Evolutionary conservation across 2,329 filamentous ascomycete species (phyloP), one percentile per base, ranked within the genome.

Genomic region (Penicillium glabrum): DNA sequence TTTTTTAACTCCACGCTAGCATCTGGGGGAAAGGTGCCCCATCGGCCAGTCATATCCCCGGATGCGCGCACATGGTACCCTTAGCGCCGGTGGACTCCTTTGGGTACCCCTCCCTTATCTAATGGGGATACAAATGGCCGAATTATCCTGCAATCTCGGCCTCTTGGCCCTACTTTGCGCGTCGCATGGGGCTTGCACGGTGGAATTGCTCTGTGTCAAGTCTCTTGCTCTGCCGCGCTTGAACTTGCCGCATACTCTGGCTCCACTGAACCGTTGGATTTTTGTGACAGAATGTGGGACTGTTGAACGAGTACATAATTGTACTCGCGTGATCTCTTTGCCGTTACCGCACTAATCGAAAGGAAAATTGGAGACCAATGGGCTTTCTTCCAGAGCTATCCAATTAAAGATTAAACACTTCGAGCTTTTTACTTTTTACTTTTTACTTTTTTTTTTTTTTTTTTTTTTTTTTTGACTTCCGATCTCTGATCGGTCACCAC

Each of bases 21-120:
- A 52, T 55, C 54, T 54, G 53, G 53, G 58, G 58, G 48, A 52
- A 23, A 45, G 19, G 37, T 39, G 37, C 46, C 44, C 53, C 48
- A 47, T 46, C 51, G 24, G 31, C 61, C 61, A 63, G 57, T 61
- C 51, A 63, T 31, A 61, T 53, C 39, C 56, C 54, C 49, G 37
- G 43, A 45, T 54, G 16, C 10, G 56, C 46, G 54, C 61, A 63
- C 57, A 55, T 61, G 47, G 21, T 50, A 23, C 33, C 47, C 33
- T 50, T 50, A 50, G 47, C 35, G 47, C 47, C 46, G 16, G 26
- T 46, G 14, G 35, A 39, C 26, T 46, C 24, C 11, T 19, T 29
- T 33, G 5, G 11, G 26, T 37, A 5, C 19, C 39, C 19, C n/a
- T 41, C 37, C 6, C 37, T 41, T 23, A 14, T 23, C 39, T 23